Conservation (phyloP, 371 early-diverging fungal genomes). For the Zopfochytrium polystomum region DNA sequence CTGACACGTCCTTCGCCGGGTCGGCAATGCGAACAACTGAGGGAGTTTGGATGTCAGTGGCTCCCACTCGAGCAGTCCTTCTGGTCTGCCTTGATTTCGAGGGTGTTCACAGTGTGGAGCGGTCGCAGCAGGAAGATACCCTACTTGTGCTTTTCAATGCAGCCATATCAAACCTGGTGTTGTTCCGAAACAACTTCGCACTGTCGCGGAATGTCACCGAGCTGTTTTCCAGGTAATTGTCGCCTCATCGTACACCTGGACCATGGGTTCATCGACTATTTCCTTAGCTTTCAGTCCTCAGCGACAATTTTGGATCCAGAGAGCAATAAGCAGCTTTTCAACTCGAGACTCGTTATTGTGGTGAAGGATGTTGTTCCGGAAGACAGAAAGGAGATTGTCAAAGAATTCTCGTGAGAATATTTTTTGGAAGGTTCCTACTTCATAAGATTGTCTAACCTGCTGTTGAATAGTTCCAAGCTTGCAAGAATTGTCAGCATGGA, state of each 20-base stretch:
- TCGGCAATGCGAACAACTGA: slow-evolving; percentile 17
- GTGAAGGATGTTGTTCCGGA: slow-evolving; percentile 15
- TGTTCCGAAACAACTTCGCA: slow-evolving; percentile 9
- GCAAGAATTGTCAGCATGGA: slow-evolving; percentile 3
- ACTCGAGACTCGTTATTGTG: slow-evolving; percentile 2
- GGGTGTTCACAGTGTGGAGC: slow-evolving; percentile 23
- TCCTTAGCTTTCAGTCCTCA: not conserved
- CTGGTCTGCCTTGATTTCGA: slow-evolving; percentile 25
- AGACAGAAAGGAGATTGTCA: slow-evolving; percentile 15
- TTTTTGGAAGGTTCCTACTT: not conserved
- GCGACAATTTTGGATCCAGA: slow-evolving; percentile 7
- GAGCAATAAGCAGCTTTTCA: slow-evolving; percentile 13
- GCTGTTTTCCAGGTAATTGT: slow-evolving; percentile 2
- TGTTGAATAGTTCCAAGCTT: not conserved
- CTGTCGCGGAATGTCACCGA: not conserved
- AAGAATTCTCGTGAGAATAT: slow-evolving; percentile 10
- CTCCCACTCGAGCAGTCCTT: not conserved
- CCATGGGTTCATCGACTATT: not conserved
- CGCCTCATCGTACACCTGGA: too few species aligned
- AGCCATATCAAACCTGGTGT: slow-evolving; percentile 22
- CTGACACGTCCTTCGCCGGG: slow-evolving; percentile 20
- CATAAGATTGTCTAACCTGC: not conserved
- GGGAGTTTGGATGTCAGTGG: slow-evolving; percentile 24
- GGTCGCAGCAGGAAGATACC: slow-evolving; percentile 34
- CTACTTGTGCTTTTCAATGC: slow-evolving; percentile 30